Base-by-base conservation (phyloP, 148 eudicot species). In the Amaranthus palmeri region DNA sequence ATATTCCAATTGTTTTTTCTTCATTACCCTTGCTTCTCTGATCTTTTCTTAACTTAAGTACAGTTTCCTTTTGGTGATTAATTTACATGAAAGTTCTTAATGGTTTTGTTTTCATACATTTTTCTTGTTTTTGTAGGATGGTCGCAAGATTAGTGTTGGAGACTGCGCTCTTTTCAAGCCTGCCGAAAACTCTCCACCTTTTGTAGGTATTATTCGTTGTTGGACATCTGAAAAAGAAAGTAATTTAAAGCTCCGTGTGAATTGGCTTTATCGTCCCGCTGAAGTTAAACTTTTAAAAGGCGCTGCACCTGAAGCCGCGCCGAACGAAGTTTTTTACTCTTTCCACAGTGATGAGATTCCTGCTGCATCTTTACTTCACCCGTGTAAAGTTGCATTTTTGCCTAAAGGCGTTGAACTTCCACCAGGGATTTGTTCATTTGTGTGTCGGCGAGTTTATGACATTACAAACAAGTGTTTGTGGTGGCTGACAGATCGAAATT, bases 201-300 rank as follows among this genome's bases (percentile, higher is more conserved):
- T 85, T 71, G 78, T 92, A 72, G 97, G 96, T 63, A 75, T 84
- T 76, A 85, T 92, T 61, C 86, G 84, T 64, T 45, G 78, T 53
- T 78, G 87, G 76, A 67, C 41, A 56, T 68, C 81, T 17, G 77
- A 58, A 18, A 82, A 85, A 75, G 96, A 85, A 42, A 79, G 66
- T 17, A 79, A 71, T 49, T 72, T 88, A 71, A 76, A 57, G 65
- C 79, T 90, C 54, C 72, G 81, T 59, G 96, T 93, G 54, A 90
- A 81, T 81, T 90, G 96, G 96, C 92, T 90, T n/a, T 90, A 93
- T 81, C 88, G 96, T 54, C 91, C 96, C 59, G 85, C 88, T 72
- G 95, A 93, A 49, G 74, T 88, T 61, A 85, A 75, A 79, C 92
- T 90, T 72, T 77, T 77, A 54, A 87, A 86, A 80, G 93, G 93